A percentile compares a stretch with the other conserved stretches of the same genome.
phyloP scores from a whole-genome alignment of 208 protist species.

The Leishmania braziliensis region DNA sequence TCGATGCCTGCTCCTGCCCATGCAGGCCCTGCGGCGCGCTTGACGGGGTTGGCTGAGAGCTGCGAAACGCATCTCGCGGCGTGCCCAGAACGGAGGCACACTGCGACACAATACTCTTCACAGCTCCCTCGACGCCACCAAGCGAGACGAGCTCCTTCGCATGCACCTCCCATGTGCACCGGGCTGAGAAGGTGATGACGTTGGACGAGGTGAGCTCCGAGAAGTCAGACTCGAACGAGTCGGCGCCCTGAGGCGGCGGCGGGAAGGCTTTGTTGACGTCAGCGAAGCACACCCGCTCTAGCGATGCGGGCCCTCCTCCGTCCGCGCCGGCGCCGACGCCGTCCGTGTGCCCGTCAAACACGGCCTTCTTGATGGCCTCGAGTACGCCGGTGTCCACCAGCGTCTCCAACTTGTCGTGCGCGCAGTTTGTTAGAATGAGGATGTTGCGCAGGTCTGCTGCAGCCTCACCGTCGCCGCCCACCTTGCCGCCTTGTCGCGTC shows the following conservation, averaged over 20 bases:
- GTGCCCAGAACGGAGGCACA: slow-evolving; percentile 73
- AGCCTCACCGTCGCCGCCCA: background rate
- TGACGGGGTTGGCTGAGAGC: slow-evolving; percentile 63
- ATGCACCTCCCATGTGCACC: slow-evolving; percentile 71
- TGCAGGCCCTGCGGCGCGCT: slow-evolving; percentile 54
- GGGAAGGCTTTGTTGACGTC: slow-evolving; percentile 76
- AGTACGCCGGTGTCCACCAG: slow-evolving; percentile 84
- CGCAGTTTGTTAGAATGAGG: slow-evolving; percentile 74
- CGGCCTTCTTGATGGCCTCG: slow-evolving; percentile 55
- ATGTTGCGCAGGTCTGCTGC: slow-evolving; percentile 73
- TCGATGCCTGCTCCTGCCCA: slow-evolving; percentile 85
- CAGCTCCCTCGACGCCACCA: slow-evolving; percentile 63
- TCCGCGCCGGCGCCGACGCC: background rate
- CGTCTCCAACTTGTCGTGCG: slow-evolving; percentile 65
- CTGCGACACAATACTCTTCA: slow-evolving; percentile 74
- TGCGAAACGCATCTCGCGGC: slow-evolving; percentile 78
- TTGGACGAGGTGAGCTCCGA: slow-evolving; percentile 60
- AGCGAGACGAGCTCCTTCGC: slow-evolving; percentile 63
- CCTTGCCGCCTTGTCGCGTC: slow-evolving; percentile 13
- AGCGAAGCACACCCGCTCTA: slow-evolving; percentile 88
- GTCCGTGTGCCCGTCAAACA: slow-evolving; percentile 41
- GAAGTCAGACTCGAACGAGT: slow-evolving; percentile 88
- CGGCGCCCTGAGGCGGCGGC: slow-evolving; percentile 57
- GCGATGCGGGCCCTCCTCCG: slow-evolving; percentile 12
- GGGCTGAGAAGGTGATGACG: slow-evolving; percentile 49